Conservation (phyloP, 257 asterid species). For the Salvia hispanica region DNA sequence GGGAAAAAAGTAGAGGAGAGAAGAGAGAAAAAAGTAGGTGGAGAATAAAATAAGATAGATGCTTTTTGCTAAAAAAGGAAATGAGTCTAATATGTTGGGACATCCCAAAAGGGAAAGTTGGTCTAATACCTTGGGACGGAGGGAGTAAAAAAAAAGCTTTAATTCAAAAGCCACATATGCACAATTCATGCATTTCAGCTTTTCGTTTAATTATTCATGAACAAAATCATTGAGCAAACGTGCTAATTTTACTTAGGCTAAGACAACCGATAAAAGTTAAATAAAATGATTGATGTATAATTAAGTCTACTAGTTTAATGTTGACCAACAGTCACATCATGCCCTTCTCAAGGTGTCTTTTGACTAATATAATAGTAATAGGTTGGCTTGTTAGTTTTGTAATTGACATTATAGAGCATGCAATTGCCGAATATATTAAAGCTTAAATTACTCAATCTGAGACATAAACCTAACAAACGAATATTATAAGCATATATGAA, state of each 20-base stretch:
- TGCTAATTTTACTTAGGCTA: neutral
- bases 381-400: neutral
- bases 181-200: neutral
- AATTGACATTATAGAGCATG: neutral
- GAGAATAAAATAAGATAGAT: too few relatives aligned
- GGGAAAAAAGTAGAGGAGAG: too few relatives aligned
- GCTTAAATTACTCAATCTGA: neutral
- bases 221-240: neutral
- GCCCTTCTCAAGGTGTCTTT: neutral
- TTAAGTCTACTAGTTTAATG: neutral
- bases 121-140: too few relatives aligned
- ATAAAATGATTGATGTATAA: neutral
- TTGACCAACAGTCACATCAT: constrained; percentile 2
- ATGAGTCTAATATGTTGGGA: too few relatives aligned
- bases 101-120: too few relatives aligned
- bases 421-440: neutral
- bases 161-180: neutral
- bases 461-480: neutral
- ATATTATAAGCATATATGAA: neutral
- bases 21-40: too few relatives aligned
- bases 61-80: too few relatives aligned
- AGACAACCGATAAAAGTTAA: neutral
- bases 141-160: neutral
- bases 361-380: neutral
- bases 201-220: neutral